Percentiles rank a stretch among this genome's conserved stretches.
Conservation (phyloP, 1,284 basidiomycete genomes). For the Tetrapyrgos nigripes region DNA sequence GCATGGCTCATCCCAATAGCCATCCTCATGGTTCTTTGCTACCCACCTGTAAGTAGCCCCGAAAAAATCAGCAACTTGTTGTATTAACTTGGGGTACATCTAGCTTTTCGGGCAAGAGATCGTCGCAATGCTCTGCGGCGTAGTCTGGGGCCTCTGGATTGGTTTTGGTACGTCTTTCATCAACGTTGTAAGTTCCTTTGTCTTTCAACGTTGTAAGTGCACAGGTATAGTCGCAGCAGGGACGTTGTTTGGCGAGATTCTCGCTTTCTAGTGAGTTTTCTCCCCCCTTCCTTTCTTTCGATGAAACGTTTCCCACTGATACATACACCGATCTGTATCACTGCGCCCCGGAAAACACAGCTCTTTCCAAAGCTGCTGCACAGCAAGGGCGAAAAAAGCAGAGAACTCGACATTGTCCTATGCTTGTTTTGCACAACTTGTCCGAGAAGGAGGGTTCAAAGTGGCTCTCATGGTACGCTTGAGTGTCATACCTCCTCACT, state of each 20-base stretch:
- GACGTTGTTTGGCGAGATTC: constrained; percentile 54
- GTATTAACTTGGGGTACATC: no score
- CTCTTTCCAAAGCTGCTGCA: constrained; percentile 71
- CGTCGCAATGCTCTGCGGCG: constrained; percentile 35
- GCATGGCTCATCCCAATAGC: constrained; percentile 8
- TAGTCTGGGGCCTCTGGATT: not conserved
- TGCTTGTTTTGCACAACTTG: constrained; percentile 78
- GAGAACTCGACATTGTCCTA: constrained; percentile 78
- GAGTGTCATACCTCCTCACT: constrained; percentile 84
- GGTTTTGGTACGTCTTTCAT: no score
- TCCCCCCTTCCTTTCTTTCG: no score
- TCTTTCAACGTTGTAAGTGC: no score
- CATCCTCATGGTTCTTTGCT: not conserved
- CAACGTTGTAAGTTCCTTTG: no score
- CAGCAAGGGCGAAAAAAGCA: constrained; percentile 69
- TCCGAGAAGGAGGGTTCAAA: constrained; percentile 82
- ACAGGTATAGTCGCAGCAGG: constrained; percentile 40
- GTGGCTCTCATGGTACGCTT: constrained; percentile 77
- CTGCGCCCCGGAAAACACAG: no score
- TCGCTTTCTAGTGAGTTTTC: constrained; percentile 55
- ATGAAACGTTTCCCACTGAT: no score
- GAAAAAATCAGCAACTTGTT: not conserved
- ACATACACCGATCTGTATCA: no score
- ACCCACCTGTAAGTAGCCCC: not conserved
- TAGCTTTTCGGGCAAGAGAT: constrained; percentile 61